phyloP scores from a whole-genome alignment of 2,329 filamentous ascomycete genomes.

The Tolypocladium endophyticum region DNA sequence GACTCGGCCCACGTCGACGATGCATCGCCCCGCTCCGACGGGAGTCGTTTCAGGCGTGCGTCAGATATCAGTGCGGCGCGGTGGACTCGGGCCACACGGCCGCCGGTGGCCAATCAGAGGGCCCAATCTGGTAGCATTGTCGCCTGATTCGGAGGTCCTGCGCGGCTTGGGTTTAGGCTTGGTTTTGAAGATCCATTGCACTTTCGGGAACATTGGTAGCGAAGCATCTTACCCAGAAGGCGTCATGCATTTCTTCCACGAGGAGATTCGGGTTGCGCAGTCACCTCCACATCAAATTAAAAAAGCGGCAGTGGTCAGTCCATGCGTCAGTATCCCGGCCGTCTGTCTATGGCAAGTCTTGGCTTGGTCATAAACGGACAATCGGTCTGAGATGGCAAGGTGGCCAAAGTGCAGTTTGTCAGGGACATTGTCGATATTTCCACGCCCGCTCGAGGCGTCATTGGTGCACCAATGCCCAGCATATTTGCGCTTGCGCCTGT shows the following conservation, averaged over 20 bases:
- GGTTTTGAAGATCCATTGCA: background rate
- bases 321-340: background rate
- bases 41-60: constrained; percentile 1
- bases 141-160: constrained; percentile 10
- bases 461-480: background rate
- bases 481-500: background rate
- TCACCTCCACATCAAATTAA: background rate
- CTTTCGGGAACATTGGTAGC: background rate
- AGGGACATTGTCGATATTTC: background rate
- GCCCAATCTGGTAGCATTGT: constrained; percentile 6
- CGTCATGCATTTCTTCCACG: background rate
- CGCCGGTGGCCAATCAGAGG: constrained; percentile 13
- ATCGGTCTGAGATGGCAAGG: background rate
- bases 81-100: constrained; percentile 7
- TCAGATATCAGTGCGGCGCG: constrained; percentile 9
- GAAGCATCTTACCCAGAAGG: background rate
- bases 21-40: background rate
- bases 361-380: background rate
- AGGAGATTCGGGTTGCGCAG: background rate
- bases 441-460: background rate
- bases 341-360: background rate
- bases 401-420: background rate
- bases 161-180: background rate
- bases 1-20: background rate
- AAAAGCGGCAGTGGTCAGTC: background rate